Percentiles rank a stretch among this genome's conserved stretches.
phyloP scores from a whole-genome alignment of 768 basidiomycete genomes.

The Naganishia randhawae region DNA sequence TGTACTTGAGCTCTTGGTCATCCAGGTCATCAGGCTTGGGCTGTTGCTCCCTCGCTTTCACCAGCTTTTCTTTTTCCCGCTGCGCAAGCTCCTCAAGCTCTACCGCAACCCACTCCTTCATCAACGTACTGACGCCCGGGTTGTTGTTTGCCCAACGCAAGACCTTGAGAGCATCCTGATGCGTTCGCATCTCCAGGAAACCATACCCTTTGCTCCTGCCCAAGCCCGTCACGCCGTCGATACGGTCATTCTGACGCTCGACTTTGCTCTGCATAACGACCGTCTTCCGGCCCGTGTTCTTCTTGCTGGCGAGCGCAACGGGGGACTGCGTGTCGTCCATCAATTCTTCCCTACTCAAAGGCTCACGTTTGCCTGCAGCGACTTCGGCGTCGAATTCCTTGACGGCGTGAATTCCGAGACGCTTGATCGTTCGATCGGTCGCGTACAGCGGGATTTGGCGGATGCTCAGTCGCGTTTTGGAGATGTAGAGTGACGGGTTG shows the following conservation, averaged over 20 bases:
- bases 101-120: slow-evolving; percentile 79
- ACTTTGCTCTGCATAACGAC: slow-evolving; percentile 87
- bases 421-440: slow-evolving; percentile 82
- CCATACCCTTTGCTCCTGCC: slow-evolving; percentile 91
- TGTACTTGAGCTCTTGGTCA: slow-evolving; percentile 57
- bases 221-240: slow-evolving; percentile 80
- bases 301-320: slow-evolving; percentile 46
- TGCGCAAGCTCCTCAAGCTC: slow-evolving; percentile 56
- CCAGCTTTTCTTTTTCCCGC: slow-evolving; percentile 43
- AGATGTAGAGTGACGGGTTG: slow-evolving; percentile 91
- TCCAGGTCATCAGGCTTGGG: slow-evolving; percentile 36
- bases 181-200: slow-evolving; percentile 82
- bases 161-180: slow-evolving; percentile 84
- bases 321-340: slow-evolving; percentile 53
- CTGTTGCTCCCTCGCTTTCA: slow-evolving; percentile 36
- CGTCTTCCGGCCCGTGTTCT: slow-evolving; percentile 52
- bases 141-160: slow-evolving; percentile 95
- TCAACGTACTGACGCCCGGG: slow-evolving; percentile 60
- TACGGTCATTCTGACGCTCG: slow-evolving; percentile 79
- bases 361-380: slow-evolving; percentile 59
- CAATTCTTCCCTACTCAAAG: slow-evolving; percentile 69
- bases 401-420: slow-evolving; percentile 75
- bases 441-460: slow-evolving; percentile 88
- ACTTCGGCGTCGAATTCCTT: slow-evolving; percentile 77
- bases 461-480: slow-evolving; percentile 86